Evolutionary conservation across 1,284 basidiomycete genomes (phyloP), one percentile per base, ranked within the genome.

Genomic region (Cutaneotrichosporon cavernicola): DNA sequence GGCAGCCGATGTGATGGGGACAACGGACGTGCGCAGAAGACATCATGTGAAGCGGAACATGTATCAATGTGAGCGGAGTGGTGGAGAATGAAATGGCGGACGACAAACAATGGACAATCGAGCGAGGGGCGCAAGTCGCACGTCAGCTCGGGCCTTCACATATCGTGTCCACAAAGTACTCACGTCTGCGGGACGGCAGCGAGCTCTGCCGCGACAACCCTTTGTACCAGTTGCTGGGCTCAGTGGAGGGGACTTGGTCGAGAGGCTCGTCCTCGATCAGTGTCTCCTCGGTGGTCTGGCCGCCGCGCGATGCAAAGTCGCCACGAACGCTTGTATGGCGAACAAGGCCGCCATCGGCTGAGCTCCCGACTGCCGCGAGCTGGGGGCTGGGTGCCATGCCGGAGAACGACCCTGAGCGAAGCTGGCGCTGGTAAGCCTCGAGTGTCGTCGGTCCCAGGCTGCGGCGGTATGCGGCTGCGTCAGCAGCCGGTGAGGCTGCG

Each of bases 141-240:
- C 30, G 51, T 53, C 58, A 36, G 47, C 34, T 34, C 50, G 32
- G 32, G 47, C 51, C 51, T 53, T 34, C 16, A 30, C 22, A 50
- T 50, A 50, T 50, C 49, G 22, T 22, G 10, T 30, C 9, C 11
- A 30, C 49, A 26, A 21, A n/a, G 21, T 9, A 72, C 76, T 69
- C 64, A 79, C 77, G 69, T 68, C 71, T 60, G 57, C 77, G 68
- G 30, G 71, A 73, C 13, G 76, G 76, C 10, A 79, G 65, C 31
- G 74, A 76, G 68, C 74, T 76, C 69, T 78, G 76, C 52, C 77
- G 69, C 46, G 65, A 68, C 8, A 79, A 64, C 1, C 75, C 75
- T 65, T 71, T 77, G 32, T 70, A 72, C 76, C 72, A 75, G 22
- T 57, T 72, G 4, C 65, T 66, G 26, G 53, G 64, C 65, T 73